Base-by-base conservation (phyloP, 2,329 filamentous ascomycete genomes). In the Verticillium klebahnii region DNA sequence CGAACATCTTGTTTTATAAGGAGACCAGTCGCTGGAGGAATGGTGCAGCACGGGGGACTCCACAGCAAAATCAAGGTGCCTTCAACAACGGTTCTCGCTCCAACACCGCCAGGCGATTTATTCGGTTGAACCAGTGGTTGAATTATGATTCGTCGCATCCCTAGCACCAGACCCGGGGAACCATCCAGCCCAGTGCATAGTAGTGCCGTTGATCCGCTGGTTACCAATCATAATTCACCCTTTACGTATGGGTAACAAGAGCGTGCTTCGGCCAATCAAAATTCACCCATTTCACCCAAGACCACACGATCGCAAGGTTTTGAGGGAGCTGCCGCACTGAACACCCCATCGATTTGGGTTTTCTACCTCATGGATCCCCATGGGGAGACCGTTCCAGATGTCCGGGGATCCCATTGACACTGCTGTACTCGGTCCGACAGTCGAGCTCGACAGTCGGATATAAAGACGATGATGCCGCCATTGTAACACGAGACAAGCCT, bases 61-160 rank as follows among this genome's bases (percentile, higher is more conserved):
- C 34, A 36, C 34, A 9, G 34, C 34, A 14, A 36, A 11, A 11
- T 36, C 4, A 9, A 36, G 9, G 12, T 36, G 34, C 34, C 34
- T 36, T 36, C 14, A 14, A 11, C 34, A 36, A 6, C 14, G 5
- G 34, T 3, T 36, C 34, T 36, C 34, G 34, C 6, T 14, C 11
- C 34, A 36, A 14, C 9, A 36, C 9, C 34, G 34, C 34, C 34
- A 14, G 34, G 34, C 34, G 34, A 36, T 36, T 36, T 14, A 36
- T 36, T 36, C 34, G 34, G 60, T 23, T 58, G 56, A 57, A 61
- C 37, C 19, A 8, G 50, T 39, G 60, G 60, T n/a, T 61, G 60
- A 61, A 61, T 61, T 61, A 61, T 61, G 60, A 61, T 61, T 61
- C 23, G 60, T 29, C 39, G 14, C 12, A 6, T 3, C 9, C 34